Evolutionary conservation across 108 stramenopile genomes (phyloP), one percentile per base, ranked within the genome.

Genomic region (Cyclotella kingstonii): DNA sequence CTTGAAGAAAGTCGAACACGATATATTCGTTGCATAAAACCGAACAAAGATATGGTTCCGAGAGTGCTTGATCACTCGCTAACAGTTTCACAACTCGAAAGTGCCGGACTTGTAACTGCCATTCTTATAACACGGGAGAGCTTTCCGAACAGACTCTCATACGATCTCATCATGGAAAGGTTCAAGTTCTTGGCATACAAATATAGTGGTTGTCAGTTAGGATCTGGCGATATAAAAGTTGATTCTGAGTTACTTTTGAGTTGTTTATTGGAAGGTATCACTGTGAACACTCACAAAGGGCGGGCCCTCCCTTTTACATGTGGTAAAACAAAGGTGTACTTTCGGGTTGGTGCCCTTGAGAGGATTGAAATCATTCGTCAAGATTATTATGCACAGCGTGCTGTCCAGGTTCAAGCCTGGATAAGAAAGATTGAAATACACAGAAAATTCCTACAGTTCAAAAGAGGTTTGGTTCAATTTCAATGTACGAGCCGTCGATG

Each of bases 91-190:
- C 98, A 98, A 64, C 80, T 98, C 5, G 76, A 93, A 63, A 96
- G 93, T 61, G 93, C 94, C 22, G 98, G 98, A 17, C 85, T 98
- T 21, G 78, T 95, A 25, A 96, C 96, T 56, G 95, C 96, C 22
- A 81, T 91, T 33, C 74, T 71, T 4, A 92, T 98, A 22, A 79
- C 88, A 10, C 76, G 95, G 21, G 92, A 95, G 42, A 95, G 84
- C 28, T 96, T 89, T 76, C 96, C 98, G 12, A 93, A 95, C 54
- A 92, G 83, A 25, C 72, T 96, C 34, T 35, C 80, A 25, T 89
- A 91, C 55, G 79, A 77, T 18, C 71, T 81, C 15, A 79, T 95
- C 14, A 54, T 70, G 57, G 68, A 78, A 28, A 76, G 87, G 25
- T 92, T 87, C 59, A 86, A 79, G 66, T 78, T 82, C 35, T 56